Evolutionary conservation across 805 yeast species (phyloP).

Genomic region (Sugiyamaella americana): DNA sequence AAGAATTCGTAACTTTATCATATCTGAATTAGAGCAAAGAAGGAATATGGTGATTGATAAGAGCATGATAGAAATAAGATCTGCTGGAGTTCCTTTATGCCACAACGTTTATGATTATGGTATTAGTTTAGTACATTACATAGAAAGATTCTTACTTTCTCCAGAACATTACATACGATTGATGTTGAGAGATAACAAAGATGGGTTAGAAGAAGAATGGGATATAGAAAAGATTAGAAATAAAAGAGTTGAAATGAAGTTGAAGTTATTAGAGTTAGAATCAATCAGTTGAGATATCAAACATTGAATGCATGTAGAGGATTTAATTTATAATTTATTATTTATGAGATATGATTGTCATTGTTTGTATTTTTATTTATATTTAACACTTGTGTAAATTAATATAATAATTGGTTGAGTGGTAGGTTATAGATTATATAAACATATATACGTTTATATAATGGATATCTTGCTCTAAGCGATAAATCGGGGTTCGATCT

Average conservation of each 20-base stretch:
- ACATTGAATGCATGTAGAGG: no score
- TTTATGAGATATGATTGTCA: no score
- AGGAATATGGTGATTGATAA: conserved; percentile 43
- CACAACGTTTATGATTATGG: conserved; percentile 93
- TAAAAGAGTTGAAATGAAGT: not conserved
- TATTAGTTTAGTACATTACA: conserved; percentile 66
- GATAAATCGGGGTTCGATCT: no score
- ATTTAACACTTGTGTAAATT: no score
- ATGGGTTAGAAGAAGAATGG: conserved; percentile 2
- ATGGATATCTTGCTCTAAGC: no score
- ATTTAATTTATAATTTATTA: no score
- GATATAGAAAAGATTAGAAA: not conserved
- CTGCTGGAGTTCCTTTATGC: conserved; percentile 70
- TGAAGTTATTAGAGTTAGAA: not conserved
- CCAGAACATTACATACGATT: conserved; percentile 24
- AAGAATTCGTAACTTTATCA: conserved; percentile 54
- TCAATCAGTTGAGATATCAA: not conserved
- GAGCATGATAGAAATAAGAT: conserved; percentile 41
- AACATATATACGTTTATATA: no score
- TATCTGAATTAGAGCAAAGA: conserved; percentile 64
- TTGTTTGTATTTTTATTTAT: no score
- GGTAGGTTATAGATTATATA: no score
- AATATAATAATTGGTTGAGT: no score
- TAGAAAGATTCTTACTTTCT: conserved; percentile 26
- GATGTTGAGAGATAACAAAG: conserved; percentile 6